Evolutionary conservation across 352 stramenopile species (phyloP).

Genomic region (Phytophthora pisi): DNA sequence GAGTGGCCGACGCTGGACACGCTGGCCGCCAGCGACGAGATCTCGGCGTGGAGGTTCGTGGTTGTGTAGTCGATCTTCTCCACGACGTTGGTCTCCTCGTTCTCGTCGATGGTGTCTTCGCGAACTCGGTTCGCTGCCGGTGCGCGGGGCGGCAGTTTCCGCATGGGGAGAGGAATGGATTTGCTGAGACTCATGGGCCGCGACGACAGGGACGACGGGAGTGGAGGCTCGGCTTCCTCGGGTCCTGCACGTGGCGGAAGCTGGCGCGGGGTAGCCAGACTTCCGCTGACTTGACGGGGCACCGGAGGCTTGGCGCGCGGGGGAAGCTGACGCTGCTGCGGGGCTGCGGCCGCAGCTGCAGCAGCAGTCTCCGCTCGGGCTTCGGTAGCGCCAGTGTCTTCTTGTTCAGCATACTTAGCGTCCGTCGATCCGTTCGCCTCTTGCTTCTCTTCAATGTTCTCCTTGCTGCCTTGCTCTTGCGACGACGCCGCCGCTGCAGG

Average conservation of each 20-base stretch:
- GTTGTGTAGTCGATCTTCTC: constrained; percentile 75
- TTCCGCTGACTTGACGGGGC: constrained; percentile 30
- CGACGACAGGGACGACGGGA: constrained; percentile 63
- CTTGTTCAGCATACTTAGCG: not conserved
- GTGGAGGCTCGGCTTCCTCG: constrained; percentile 41
- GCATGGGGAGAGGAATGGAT: constrained; percentile 71
- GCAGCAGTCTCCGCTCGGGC: constrained; percentile 5
- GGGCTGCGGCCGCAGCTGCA: constrained; percentile 11
- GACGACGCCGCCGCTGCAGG: not conserved
- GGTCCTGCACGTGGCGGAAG: constrained; percentile 21
- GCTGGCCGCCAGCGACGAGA: constrained; percentile 81
- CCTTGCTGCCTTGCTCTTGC: constrained; percentile 12
- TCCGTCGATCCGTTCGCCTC: constrained; percentile 3
- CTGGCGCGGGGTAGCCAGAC: constrained; percentile 28
- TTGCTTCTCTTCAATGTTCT: constrained; percentile 13
- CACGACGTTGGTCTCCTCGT: constrained; percentile 51
- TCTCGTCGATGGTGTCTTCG: constrained; percentile 43
- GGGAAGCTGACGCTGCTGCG: constrained; percentile 14
- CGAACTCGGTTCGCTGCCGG: constrained; percentile 25
- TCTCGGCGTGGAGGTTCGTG: constrained; percentile 83
- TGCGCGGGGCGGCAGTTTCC: constrained; percentile 34
- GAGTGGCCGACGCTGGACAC: constrained; percentile 77
- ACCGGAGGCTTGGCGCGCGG: constrained; percentile 23
- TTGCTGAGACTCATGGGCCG: constrained; percentile 84
- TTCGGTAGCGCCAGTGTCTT: not conserved